Percentiles rank a stretch among this genome's conserved stretches.
Conservation (phyloP, 1,284 basidiomycete species). For the Microbotryum intermedium region DNA sequence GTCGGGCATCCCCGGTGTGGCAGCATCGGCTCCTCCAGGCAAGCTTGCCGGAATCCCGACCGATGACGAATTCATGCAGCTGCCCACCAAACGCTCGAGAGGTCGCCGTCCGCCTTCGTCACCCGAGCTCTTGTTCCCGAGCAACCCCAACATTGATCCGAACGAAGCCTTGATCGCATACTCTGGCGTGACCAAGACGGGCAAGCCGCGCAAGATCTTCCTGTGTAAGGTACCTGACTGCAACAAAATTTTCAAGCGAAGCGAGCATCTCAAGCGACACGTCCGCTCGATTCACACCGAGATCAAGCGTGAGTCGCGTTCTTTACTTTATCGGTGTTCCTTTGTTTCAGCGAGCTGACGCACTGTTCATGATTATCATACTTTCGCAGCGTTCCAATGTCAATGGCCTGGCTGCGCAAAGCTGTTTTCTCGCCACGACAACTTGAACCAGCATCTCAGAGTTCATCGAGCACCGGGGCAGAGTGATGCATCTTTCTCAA, state of each 20-base stretch:
- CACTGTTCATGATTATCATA: constrained; percentile 1
- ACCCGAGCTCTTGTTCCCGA: constrained; percentile 19
- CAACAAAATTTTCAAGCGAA: constrained; percentile 63
- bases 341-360: constrained; percentile 1
- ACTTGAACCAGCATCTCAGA: constrained; percentile 45
- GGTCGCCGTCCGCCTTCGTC: constrained; percentile 30
- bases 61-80: constrained; percentile 7
- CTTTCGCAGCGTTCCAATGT: constrained; percentile 60
- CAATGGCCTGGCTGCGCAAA: constrained; percentile 66
- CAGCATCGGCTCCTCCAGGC: not conserved
- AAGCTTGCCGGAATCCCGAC: constrained; percentile 8
- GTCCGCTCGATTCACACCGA: constrained; percentile 68
- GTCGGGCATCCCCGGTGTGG: too few relatives aligned
- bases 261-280: constrained; percentile 70
- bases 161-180: constrained; percentile 20
- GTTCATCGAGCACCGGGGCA: constrained; percentile 13
- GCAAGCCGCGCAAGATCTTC: constrained; percentile 33
- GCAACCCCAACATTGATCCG: constrained; percentile 16
- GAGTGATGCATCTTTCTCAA: constrained; percentile 10
- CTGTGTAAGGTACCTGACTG: constrained; percentile 33
- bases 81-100: constrained; percentile 32
- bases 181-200: constrained; percentile 32
- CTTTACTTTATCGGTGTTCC: constrained; percentile 10
- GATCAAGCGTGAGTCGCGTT: constrained; percentile 57
- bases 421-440: constrained; percentile 75